Evolutionary conservation across 116 monocot genomes (phyloP).

Genomic region (Thalassia testudinum): DNA sequence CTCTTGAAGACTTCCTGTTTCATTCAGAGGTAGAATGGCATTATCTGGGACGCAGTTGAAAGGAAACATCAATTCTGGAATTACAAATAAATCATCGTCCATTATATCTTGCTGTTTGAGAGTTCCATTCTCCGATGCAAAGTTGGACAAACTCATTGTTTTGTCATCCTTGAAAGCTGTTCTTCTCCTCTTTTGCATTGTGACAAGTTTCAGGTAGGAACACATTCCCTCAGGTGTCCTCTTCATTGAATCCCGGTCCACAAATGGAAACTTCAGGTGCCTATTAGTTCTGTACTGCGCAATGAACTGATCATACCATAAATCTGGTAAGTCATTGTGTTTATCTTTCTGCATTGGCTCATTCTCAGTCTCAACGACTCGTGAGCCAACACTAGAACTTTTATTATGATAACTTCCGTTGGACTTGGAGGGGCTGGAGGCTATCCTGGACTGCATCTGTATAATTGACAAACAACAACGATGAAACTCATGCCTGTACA

Average conservation of each 20-base stretch:
- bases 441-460: too few species aligned
- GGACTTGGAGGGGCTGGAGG: constrained; percentile 25
- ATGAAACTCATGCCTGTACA: too few species aligned
- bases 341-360: constrained; percentile 30
- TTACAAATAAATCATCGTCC: constrained; percentile 41
- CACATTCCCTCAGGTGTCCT: constrained; percentile 87
- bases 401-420: constrained; percentile 23
- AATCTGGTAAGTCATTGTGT: constrained; percentile 43
- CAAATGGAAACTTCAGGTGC: constrained; percentile 26
- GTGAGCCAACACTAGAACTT: constrained; percentile 10
- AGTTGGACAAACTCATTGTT: constrained; percentile 1
- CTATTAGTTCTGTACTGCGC: constrained; percentile 33
- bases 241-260: constrained; percentile 50
- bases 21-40: constrained; percentile 31
- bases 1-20: constrained; percentile 20
- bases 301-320: constrained; percentile 52
- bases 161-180: constrained; percentile 27
- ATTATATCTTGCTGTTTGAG: constrained; percentile 12
- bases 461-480: too few species aligned
- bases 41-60: constrained; percentile 80
- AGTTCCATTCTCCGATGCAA: constrained; percentile 23
- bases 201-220: constrained; percentile 33
- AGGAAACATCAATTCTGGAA: constrained; percentile 86
- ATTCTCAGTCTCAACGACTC: constrained; percentile 20
- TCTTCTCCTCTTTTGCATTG: constrained; percentile 53